Conservation (phyloP, 176 grass and related monocot genomes). For the Olyra latifolia region DNA sequence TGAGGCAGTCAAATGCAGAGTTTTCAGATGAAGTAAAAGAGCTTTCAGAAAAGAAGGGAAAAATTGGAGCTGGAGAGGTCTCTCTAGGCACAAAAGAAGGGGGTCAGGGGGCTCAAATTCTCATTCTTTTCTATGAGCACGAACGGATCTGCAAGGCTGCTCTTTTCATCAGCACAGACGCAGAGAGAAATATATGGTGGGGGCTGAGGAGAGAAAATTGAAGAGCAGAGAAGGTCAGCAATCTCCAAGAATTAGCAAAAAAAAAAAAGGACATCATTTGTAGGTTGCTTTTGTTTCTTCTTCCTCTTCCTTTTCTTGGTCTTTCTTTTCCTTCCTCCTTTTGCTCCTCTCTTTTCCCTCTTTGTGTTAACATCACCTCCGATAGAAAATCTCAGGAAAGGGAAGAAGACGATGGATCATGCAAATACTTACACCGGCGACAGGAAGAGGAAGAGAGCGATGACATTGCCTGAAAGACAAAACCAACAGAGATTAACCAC, state of each 20-base stretch:
- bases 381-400: not conserved
- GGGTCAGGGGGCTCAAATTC: not conserved
- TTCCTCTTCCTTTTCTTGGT: not conserved
- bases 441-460: constrained; percentile 80
- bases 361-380: not conserved
- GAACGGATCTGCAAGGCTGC: not conserved
- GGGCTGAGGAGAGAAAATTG: not conserved
- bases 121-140: not conserved
- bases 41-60: not conserved
- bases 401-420: not conserved
- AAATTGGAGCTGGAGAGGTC: not conserved
- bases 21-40: not conserved
- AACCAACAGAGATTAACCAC: not conserved
- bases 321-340: not conserved
- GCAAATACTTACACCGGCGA: constrained; percentile 62
- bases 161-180: not conserved
- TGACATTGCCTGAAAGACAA: constrained; percentile 63
- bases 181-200: not conserved
- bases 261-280: too few relatives aligned
- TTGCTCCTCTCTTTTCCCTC: not conserved
- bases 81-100: not conserved
- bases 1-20: not conserved
- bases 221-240: not conserved
- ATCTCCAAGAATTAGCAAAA: not conserved
- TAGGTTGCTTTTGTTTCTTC: not conserved